These are phyloP conservation scores for Microbotryomycetes sp. DNA, from an alignment of 1,284 basidiomycete genomes.

Conservation along the genomic window DNA sequence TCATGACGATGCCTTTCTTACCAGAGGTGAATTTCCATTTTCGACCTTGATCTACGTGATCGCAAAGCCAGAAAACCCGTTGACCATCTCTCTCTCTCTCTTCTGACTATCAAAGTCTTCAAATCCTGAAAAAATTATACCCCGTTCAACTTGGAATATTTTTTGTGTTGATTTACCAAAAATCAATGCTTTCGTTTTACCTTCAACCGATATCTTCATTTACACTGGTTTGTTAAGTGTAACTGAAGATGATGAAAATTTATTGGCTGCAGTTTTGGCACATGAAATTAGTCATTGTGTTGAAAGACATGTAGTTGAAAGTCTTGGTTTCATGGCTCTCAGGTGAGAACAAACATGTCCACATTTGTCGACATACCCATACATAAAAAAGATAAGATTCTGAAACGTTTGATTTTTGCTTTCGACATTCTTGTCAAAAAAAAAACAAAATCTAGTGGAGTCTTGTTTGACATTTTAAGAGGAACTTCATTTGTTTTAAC, in stretches of 20 bases:
- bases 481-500: conserved; percentile 50
- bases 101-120: conserved; percentile 1
- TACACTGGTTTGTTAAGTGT: conserved; percentile 49
- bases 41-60: conserved; percentile 14
- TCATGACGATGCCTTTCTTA: conserved; percentile 42
- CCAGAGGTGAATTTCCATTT: conserved; percentile 13
- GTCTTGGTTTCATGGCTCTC: conserved; percentile 48
- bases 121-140: conserved; percentile 48
- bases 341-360: background rate
- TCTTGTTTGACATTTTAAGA: conserved; percentile 49
- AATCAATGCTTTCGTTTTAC: conserved; percentile 50
- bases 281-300: conserved; percentile 50
- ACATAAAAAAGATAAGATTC: no score
- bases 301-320: conserved; percentile 50
- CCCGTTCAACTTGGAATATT: conserved; percentile 47
- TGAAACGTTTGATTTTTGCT: no score
- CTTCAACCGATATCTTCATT: conserved; percentile 48
- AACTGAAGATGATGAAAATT: conserved; percentile 45
- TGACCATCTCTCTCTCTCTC: background rate
- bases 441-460: conserved; percentile 44
- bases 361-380: no score
- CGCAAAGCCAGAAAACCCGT: background rate
- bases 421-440: no score
- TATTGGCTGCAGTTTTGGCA: conserved; percentile 48
- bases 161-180: conserved; percentile 46